A percentile compares a stretch with the other conserved stretches of the same genome.
phyloP scores from a whole-genome alignment of 208 protist genomes.

The Entamoeba moshkovskii region DNA sequence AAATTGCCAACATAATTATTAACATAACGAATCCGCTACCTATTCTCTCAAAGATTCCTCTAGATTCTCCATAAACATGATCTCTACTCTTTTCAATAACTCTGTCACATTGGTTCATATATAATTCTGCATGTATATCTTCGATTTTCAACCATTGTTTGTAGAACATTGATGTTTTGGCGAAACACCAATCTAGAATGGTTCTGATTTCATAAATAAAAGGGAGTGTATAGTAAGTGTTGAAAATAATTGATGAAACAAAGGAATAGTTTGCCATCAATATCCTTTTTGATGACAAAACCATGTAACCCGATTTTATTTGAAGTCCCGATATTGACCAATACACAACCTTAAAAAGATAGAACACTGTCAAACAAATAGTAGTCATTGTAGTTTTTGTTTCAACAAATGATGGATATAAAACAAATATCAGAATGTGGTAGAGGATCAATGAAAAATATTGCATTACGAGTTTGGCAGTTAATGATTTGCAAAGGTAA shows the following conservation, averaged over 20 bases:
- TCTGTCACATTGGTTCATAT: neutral
- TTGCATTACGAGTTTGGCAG: neutral
- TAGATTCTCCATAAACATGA: neutral
- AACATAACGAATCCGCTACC: neutral
- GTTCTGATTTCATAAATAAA: neutral
- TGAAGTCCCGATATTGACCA: neutral
- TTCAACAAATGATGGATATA: neutral
- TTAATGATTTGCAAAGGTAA: neutral
- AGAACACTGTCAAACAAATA: neutral
- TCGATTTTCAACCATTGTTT: neutral
- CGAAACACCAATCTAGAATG: neutral
- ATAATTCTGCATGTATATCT: neutral
- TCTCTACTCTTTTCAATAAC: neutral
- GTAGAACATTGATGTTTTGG: neutral
- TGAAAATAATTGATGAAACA: neutral
- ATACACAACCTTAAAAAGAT: neutral
- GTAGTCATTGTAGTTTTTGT: neutral
- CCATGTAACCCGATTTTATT: neutral
- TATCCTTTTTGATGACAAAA: neutral
- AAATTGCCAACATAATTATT: neutral
- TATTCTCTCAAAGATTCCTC: neutral
- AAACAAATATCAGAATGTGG: neutral
- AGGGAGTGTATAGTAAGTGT: neutral
- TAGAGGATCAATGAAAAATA: neutral
- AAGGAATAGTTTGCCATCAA: neutral